These are phyloP conservation scores for Psilocybe mexicana DNA, from an alignment of 1,284 basidiomycete genomes.

Conservation along the genomic window DNA sequence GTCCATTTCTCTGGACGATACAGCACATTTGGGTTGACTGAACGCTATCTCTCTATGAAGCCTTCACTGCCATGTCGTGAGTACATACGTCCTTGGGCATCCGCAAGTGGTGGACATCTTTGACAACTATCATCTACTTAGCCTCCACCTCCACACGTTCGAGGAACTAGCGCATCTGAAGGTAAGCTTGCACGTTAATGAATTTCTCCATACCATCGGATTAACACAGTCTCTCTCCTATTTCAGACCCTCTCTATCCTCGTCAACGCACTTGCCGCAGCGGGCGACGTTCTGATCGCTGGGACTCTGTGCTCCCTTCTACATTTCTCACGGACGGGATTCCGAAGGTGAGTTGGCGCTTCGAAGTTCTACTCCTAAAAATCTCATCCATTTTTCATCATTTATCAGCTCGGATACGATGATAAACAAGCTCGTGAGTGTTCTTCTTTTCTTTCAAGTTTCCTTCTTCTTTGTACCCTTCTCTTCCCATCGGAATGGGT, in stretches of 20 bases:
- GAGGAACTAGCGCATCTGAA: slow-evolving; percentile 33
- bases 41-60: slow-evolving; percentile 26
- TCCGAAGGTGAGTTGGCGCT: slow-evolving; percentile 36
- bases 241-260: slow-evolving; percentile 45
- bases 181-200: slow-evolving; percentile 3
- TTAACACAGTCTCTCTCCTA: too few relatives aligned
- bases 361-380: background rate
- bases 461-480: background rate
- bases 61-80: slow-evolving; percentile 42
- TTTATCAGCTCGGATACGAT: slow-evolving; percentile 47
- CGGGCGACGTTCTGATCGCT: slow-evolving; percentile 57
- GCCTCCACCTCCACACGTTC: slow-evolving; percentile 39
- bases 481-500: background rate
- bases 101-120: background rate
- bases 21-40: slow-evolving; percentile 8
- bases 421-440: slow-evolving; percentile 46
- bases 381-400: slow-evolving; percentile 1
- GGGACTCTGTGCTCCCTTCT: slow-evolving; percentile 50
- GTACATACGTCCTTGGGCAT: slow-evolving; percentile 13
- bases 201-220: too few relatives aligned
- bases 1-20: slow-evolving; percentile 12
- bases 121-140: slow-evolving; percentile 10
- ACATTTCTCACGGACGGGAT: slow-evolving; percentile 54
- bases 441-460: background rate
- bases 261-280: slow-evolving; percentile 56